Conservation (phyloP, 768 basidiomycete species). For the Xerocomus spinulosus region DNA sequence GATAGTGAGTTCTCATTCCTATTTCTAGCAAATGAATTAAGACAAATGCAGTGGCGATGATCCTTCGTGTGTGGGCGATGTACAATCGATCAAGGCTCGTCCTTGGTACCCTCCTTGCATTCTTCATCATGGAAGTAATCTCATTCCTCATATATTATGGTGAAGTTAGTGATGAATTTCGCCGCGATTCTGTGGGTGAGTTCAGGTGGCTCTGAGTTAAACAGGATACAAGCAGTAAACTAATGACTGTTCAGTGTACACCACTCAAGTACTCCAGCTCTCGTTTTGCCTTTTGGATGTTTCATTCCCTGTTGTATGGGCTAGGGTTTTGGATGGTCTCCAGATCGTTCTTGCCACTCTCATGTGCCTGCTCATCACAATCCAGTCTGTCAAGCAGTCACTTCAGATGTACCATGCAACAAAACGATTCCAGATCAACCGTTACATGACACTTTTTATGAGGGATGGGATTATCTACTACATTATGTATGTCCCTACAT, state of each 20-base stretch:
- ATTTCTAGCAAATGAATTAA: background rate
- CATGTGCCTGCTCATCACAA: background rate
- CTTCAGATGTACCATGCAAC: background rate
- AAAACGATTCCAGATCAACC: background rate
- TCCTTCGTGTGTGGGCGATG: slow-evolving; percentile 5
- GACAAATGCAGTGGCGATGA: background rate
- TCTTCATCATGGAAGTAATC: background rate
- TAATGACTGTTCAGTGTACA: background rate
- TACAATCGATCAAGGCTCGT: background rate
- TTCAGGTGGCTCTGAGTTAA: background rate
- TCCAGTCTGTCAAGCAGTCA: background rate
- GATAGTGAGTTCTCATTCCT: background rate
- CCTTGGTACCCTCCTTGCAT: background rate
- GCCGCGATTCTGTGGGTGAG: background rate
- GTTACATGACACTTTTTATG: background rate
- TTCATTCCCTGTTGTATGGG: background rate
- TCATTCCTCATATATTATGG: background rate
- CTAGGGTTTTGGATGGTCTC: background rate
- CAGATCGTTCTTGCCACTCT: background rate
- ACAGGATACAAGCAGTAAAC: background rate
- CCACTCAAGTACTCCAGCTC: background rate
- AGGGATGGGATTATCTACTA: background rate
- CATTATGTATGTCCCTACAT: background rate
- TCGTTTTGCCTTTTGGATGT: background rate
- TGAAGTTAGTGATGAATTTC: background rate